These are phyloP conservation scores for Wickerhamomyces canadensis DNA, from an alignment of 805 yeast species.

Conservation along the genomic window DNA sequence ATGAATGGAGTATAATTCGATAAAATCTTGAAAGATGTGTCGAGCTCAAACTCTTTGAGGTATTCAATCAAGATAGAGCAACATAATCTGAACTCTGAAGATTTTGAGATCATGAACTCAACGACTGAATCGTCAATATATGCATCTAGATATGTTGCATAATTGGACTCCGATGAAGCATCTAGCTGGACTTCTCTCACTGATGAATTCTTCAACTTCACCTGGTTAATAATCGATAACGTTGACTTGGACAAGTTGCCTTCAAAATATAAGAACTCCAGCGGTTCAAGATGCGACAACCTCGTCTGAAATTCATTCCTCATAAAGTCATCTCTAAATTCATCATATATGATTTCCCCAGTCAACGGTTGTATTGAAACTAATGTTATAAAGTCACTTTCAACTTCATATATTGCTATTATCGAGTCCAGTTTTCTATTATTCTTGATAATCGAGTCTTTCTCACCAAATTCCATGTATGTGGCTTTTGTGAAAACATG, in stretches of 20 bases:
- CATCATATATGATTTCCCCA: constrained; percentile 73
- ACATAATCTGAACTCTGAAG: constrained; percentile 28
- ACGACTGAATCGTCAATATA: constrained; percentile 17
- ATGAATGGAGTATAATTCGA: constrained; percentile 50
- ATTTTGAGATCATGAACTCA: constrained; percentile 22
- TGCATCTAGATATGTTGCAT: constrained; percentile 12
- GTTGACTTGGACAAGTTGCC: constrained; percentile 30
- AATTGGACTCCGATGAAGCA: constrained; percentile 7
- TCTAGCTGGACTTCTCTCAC: neutral
- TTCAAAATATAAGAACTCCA: constrained; percentile 57
- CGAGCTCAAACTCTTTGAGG: constrained; percentile 58
- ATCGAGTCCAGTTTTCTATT: constrained; percentile 39
- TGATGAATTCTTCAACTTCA: constrained; percentile 3
- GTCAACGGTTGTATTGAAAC: constrained; percentile 66
- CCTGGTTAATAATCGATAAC: constrained; percentile 7
- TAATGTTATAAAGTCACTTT: constrained; percentile 33
- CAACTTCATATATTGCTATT: constrained; percentile 35
- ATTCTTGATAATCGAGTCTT: constrained; percentile 17
- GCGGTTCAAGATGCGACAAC: constrained; percentile 66
- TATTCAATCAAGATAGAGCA: constrained; percentile 46
- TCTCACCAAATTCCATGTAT: constrained; percentile 56
- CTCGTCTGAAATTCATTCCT: constrained; percentile 71
- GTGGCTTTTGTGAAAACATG: constrained; percentile 81
- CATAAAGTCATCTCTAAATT: constrained; percentile 52
- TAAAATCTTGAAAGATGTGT: constrained; percentile 45